Base-by-base conservation (phyloP, 2,329 filamentous ascomycete species). In the Orbilia javanica region DNA sequence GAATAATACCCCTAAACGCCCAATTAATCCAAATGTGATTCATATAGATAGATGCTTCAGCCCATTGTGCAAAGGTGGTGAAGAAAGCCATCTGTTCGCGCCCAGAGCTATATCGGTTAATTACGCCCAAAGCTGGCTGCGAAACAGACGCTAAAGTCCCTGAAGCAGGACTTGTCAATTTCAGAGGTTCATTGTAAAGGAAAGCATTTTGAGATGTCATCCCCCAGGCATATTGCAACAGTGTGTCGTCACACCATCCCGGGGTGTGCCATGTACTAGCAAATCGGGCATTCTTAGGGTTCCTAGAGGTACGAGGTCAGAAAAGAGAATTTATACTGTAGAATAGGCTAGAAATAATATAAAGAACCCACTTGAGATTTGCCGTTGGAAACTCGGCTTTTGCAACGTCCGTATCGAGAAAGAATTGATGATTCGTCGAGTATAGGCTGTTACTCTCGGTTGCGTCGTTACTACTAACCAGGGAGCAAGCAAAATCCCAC, bases 61-160 rank as follows among this genome's bases (percentile, higher is more conserved):
- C 85, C 87, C 87, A 88, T 7, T 86, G 85, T 44, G 86, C 86
- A 80, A 88, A 89, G 8, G 84, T 83, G 66, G 87, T 86, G 83
- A 90, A 90, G 84, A 88, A 90, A 1, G 86, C 88, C 88, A 90
- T 89, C 83, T 90, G 88, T 83, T 90, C 85, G 75, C 89, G 86
- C 15, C 86, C 86, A 22, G 52, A 67, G 68, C 84, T 84, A 79
- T 88, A 87, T 73, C 87, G 86, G 82, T 90, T 90, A 82, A 90
- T 89, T 62, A 90, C 88, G 48, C 86, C 89, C 65, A 89, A 20
- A 88, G 31, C 86, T 87, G 29, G 68, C 39, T 69, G 53, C n/a
- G 55, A n/a, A 18, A 39, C 39, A 8, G 72, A 50, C 2, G 29
- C 39, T 6, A 39, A 46, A 0, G 52, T 65, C 2, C 72, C 72